Evolutionary conservation across 1,139 yeast species (phyloP).

Genomic region (Lipomyces yarrowii): DNA sequence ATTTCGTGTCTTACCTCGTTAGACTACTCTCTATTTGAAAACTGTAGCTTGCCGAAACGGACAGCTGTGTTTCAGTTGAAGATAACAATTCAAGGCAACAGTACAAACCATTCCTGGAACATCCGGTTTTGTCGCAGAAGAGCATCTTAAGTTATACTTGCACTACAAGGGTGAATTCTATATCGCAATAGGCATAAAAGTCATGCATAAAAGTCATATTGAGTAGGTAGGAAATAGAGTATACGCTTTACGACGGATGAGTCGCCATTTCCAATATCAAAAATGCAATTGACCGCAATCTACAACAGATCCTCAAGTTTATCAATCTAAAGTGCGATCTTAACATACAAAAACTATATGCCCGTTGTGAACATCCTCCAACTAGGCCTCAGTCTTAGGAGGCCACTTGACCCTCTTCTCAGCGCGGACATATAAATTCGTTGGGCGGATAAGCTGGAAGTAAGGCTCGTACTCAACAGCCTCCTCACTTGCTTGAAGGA

Average conservation of each 20-base stretch:
- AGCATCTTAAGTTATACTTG: background rate
- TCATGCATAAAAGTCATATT: background rate
- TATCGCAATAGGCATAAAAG: background rate
- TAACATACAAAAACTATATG: background rate
- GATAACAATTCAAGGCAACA: background rate
- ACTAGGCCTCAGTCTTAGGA: background rate
- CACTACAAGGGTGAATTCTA: background rate
- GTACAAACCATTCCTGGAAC: too few relatives aligned
- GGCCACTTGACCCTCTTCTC: background rate
- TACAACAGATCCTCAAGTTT: background rate
- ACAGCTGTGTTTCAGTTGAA: background rate
- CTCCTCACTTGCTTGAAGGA: background rate
- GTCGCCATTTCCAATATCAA: background rate
- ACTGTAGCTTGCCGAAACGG: background rate
- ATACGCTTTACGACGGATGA: background rate
- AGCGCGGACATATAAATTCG: background rate
- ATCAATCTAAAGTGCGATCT: background rate
- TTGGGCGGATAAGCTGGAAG: background rate
- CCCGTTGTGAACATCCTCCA: background rate
- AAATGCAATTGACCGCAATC: background rate
- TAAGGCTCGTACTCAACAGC: background rate
- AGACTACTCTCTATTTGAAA: background rate
- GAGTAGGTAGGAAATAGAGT: background rate
- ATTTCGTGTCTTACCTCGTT: background rate
- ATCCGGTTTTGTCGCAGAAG: too few relatives aligned